Percentiles rank a stretch among this genome's conserved stretches.
These are phyloP conservation scores for Pyrenophora teres DNA, from an alignment of 2,329 filamentous ascomycete species.

Conservation along the genomic window DNA sequence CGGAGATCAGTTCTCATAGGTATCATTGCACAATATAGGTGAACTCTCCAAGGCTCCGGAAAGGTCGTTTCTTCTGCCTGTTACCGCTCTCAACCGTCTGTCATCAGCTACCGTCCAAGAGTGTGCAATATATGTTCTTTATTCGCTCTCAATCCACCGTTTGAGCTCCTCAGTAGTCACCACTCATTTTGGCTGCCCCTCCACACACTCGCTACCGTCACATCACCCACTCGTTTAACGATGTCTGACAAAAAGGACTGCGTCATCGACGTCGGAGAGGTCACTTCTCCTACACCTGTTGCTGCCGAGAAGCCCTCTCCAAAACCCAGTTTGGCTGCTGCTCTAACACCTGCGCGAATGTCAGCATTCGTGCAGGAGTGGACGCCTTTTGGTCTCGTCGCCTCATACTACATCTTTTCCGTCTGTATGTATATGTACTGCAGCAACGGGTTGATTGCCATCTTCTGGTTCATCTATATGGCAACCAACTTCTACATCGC, in stretches of 20 bases:
- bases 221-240: constrained; percentile 20
- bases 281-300: constrained; percentile 12
- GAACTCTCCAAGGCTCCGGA: constrained; percentile 4
- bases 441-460: constrained; percentile 41
- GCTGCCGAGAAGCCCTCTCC: constrained; percentile 8
- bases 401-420: constrained; percentile 51
- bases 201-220: constrained; percentile 2
- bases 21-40: constrained; percentile 7
- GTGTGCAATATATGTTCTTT: constrained; percentile 9
- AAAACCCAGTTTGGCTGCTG: constrained; percentile 8
- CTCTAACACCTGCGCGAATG: constrained; percentile 11
- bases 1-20: constrained; percentile 5
- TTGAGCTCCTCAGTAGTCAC: constrained; percentile 18
- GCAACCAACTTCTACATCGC: constrained; percentile 53
- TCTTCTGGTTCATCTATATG: constrained; percentile 54
- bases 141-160: constrained; percentile 3
- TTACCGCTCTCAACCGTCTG: not conserved
- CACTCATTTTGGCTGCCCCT: constrained; percentile 28
- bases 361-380: constrained; percentile 47
- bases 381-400: constrained; percentile 50
- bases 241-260: constrained; percentile 31
- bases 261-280: constrained; percentile 33
- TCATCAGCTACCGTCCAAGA: not conserved
- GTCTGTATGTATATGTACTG: constrained; percentile 50
- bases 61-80: constrained; percentile 1